Evolutionary conservation across 2,329 filamentous ascomycete genomes (phyloP).

Genomic region (Xylaria sp.): DNA sequence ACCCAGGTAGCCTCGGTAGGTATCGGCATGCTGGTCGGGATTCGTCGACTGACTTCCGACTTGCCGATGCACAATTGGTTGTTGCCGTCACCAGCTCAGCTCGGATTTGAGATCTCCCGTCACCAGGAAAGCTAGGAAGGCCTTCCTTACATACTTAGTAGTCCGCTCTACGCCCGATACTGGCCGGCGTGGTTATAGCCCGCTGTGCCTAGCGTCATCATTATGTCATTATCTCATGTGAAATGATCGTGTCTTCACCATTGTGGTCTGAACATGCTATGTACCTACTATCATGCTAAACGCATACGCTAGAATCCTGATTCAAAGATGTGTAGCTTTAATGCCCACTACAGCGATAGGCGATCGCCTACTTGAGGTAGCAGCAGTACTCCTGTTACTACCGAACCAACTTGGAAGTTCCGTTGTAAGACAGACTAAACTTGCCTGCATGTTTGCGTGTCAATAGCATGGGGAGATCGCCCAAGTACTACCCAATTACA

Average conservation of each 20-base stretch:
- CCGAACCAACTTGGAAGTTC: neutral
- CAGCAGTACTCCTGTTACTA: too few species aligned
- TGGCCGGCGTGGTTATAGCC: neutral
- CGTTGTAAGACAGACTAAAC: neutral
- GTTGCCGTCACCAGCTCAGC: neutral
- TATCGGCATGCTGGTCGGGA: neutral
- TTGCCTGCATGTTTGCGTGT: constrained; percentile 6
- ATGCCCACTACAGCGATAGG: neutral
- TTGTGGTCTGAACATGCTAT: neutral
- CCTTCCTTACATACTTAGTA: neutral
- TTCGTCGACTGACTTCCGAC: constrained; percentile 5
- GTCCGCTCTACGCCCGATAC: too few species aligned
- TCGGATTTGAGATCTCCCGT: constrained; percentile 9
- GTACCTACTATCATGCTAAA: too few species aligned
- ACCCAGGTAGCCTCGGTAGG: too few species aligned
- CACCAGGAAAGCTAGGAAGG: neutral
- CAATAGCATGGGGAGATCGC: constrained; percentile 4
- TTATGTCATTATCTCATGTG: constrained; percentile 20
- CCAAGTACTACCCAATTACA: neutral
- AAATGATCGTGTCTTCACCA: neutral
- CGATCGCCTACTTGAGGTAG: neutral
- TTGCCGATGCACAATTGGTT: neutral
- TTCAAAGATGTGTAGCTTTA: neutral
- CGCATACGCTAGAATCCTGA: constrained; percentile 1
- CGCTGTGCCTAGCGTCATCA: neutral